A percentile compares a stretch with the other conserved stretches of the same genome.
These are phyloP conservation scores for Hericium rajendrae DNA, from an alignment of 768 basidiomycete genomes.

Conservation along the genomic window DNA sequence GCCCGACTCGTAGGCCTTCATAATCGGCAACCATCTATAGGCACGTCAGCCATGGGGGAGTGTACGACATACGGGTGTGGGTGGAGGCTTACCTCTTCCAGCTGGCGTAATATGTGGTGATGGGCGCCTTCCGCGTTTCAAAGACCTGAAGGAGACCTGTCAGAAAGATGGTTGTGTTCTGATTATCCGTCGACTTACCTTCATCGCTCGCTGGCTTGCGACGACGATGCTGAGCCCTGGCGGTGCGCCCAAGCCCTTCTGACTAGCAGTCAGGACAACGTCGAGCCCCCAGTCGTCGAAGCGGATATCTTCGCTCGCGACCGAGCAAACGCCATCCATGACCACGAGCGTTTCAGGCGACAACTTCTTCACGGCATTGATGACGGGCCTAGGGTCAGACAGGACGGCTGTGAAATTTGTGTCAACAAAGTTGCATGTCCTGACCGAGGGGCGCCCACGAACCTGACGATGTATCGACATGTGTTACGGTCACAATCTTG, in stretches of 20 bases:
- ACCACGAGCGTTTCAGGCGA: conserved; percentile 84
- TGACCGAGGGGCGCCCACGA: conserved; percentile 9
- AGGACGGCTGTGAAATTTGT: conserved; percentile 52
- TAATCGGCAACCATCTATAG: conserved; percentile 79
- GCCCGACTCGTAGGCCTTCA: conserved; percentile 86
- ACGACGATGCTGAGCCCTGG: conserved; percentile 86
- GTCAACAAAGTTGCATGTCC: background rate
- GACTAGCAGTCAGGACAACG: conserved; percentile 75
- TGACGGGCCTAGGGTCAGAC: conserved; percentile 71
- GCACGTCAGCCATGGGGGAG: background rate
- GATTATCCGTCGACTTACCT: conserved; percentile 25
- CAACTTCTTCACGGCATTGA: conserved; percentile 57
- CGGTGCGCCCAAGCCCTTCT: conserved; percentile 90
- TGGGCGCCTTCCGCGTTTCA: conserved; percentile 51
- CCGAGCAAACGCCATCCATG: conserved; percentile 92
- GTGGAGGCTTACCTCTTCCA: conserved; percentile 65
- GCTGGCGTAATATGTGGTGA: conserved; percentile 75
- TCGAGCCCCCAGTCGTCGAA: conserved; percentile 94
- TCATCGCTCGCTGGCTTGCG: conserved; percentile 71
- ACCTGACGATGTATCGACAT: conserved; percentile 89
- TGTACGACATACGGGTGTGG: background rate
- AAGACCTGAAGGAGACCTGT: conserved; percentile 34
- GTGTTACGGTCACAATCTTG: conserved; percentile 88
- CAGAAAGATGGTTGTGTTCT: background rate
- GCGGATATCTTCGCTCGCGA: conserved; percentile 89